Evolutionary conservation across 106 monocot genomes (phyloP).

Genomic region (Ottelia alismoides): DNA sequence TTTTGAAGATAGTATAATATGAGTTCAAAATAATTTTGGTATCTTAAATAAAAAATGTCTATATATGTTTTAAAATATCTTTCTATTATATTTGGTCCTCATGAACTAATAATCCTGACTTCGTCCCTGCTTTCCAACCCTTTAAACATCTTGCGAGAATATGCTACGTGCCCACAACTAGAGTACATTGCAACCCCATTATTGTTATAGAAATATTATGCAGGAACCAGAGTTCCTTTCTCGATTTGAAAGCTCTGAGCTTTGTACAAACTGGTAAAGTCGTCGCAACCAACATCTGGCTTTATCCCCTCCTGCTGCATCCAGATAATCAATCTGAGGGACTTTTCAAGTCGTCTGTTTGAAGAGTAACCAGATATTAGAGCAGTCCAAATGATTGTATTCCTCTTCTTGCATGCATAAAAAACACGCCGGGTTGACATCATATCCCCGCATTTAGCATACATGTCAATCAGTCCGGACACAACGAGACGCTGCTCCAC

Average conservation of each 20-base stretch:
- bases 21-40: too few species aligned
- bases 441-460: constrained; percentile 82
- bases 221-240: constrained; percentile 64
- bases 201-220: constrained; percentile 57
- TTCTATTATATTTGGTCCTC: too few species aligned
- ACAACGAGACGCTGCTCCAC: constrained; percentile 23
- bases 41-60: too few species aligned
- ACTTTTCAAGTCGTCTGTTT: constrained; percentile 54
- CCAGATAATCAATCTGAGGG: constrained; percentile 64
- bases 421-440: constrained; percentile 71
- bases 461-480: constrained; percentile 81
- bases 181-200: constrained; percentile 71
- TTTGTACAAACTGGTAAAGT: constrained; percentile 46
- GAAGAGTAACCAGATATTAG: constrained; percentile 81
- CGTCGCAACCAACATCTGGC: constrained; percentile 67
- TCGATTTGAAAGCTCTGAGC: constrained; percentile 47
- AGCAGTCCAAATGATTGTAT: constrained; percentile 71
- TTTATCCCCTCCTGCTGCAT: constrained; percentile 85
- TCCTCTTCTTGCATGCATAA: constrained; percentile 38
- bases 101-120: too few species aligned
- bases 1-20: too few species aligned
- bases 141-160: constrained; percentile 52
- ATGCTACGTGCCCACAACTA: constrained; percentile 34
- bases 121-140: constrained; percentile 44
- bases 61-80: too few species aligned